A percentile compares a stretch with the other conserved stretches of the same genome.
Evolutionary conservation across 2,329 filamentous ascomycete species (phyloP).

Genomic region (Chaetoscypha palmicola): DNA sequence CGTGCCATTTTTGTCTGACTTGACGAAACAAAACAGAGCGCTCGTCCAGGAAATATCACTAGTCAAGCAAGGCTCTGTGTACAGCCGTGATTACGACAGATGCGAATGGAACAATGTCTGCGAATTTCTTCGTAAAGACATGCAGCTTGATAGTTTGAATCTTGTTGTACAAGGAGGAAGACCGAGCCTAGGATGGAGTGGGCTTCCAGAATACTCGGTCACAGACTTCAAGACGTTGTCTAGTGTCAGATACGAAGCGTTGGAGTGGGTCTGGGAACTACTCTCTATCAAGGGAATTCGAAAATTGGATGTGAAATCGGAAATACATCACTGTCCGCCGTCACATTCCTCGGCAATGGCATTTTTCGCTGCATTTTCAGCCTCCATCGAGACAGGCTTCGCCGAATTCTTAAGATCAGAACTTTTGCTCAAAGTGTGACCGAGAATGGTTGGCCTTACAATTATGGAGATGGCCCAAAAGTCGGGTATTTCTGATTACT

Average conservation of each 20-base stretch:
- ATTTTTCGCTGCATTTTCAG: constrained; percentile 53
- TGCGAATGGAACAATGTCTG: constrained; percentile 50
- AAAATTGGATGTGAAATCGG: constrained; percentile 44
- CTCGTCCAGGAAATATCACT: constrained; percentile 45
- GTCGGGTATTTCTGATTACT: no score
- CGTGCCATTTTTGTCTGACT: constrained; percentile 51
- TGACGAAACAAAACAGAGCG: constrained; percentile 41
- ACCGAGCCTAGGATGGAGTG: constrained; percentile 42
- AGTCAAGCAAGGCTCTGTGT: constrained; percentile 48
- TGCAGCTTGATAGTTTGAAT: constrained; percentile 37
- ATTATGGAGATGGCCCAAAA: not conserved
- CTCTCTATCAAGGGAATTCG: constrained; percentile 42
- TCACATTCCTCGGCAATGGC: constrained; percentile 48
- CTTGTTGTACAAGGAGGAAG: constrained; percentile 50
- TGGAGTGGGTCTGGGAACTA: constrained; percentile 53
- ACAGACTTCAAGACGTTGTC: constrained; percentile 42
- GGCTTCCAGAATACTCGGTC: constrained; percentile 38
- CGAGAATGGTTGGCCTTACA: not conserved
- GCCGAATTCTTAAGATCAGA: constrained; percentile 42
- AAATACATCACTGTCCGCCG: constrained; percentile 47
- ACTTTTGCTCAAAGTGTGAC: constrained; percentile 27
- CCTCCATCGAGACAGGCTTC: constrained; percentile 50
- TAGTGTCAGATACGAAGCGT: constrained; percentile 37
- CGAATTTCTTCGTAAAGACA: constrained; percentile 37
- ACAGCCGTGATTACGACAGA: constrained; percentile 47